Evolutionary conservation across 345 rosid species (phyloP), one percentile per base, ranked within the genome.

Genomic region (Sonneratia alba): DNA sequence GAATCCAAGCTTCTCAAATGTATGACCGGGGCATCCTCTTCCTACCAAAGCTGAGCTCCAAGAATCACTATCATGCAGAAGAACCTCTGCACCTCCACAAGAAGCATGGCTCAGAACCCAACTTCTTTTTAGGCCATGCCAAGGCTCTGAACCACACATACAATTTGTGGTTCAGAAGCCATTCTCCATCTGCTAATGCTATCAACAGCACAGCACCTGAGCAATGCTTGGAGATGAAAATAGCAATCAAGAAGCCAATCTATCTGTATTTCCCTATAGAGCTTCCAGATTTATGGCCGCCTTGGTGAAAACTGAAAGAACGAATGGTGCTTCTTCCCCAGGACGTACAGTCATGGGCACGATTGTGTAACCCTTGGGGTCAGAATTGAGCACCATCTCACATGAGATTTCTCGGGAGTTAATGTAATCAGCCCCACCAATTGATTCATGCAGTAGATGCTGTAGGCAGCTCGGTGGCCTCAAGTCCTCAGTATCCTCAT

Each of bases 311-410:
- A 95, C 96, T 18, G 96, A 95, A 70, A 95, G 90, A 68, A 95
- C 97, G 83, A 95, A 95, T 1, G 99, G 98, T 21, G 99, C 99
- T 84, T 95, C 99, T 85, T 95, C 98, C 71, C 97, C 98, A 7
- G 99, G 98, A 77, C 87, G 98, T 84, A 92, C 89, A 42, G 99
- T 95, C 47, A 97, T 95, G 34, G 99, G 99, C 72, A 95, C 98
- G 49, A 92, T 92, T 22, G 99, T 95, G 87, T 95, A 95, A 76
- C 99, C 99, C 82, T 89, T 95, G 18, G 98, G 98, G 83, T 95
- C 99, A 79, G 98, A 96, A 74, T 95, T 98, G 80, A 95, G 81
- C 80, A 95, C 98, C 98, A 95, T 92, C 85, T 95, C 98, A 59
- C 98, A 95, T 53, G 99, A 95, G 76, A 95, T 92, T 85, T 95